A percentile compares a stretch with the other conserved stretches of the same genome.
Evolutionary conservation across 2,329 filamentous ascomycete genomes (phyloP).

Genomic region (Catunica adiposa): DNA sequence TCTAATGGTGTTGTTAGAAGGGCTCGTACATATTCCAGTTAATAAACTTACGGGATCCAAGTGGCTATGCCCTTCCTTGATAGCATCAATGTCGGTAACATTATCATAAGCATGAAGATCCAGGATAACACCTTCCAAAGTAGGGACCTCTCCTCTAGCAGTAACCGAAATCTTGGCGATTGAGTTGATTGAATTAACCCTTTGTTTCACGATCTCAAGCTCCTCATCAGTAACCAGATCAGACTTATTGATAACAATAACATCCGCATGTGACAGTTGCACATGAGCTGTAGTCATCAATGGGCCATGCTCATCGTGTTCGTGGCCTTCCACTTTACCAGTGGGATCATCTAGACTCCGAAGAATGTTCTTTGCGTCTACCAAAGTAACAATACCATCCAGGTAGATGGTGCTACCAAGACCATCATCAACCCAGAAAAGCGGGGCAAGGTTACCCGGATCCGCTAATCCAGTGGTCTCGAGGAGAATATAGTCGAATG

Average conservation of each 20-base stretch:
- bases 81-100: constrained; percentile 55
- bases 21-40: background rate
- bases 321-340: constrained; percentile 35
- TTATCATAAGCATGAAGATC: constrained; percentile 88
- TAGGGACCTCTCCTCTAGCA: constrained; percentile 59
- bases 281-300: constrained; percentile 83
- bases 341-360: constrained; percentile 60
- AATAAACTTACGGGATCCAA: constrained; percentile 57
- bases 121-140: constrained; percentile 70
- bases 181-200: constrained; percentile 75
- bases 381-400: constrained; percentile 87
- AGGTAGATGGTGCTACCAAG: constrained; percentile 90
- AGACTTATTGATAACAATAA: constrained; percentile 84
- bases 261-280: constrained; percentile 92
- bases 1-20: constrained; percentile 29
- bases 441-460: constrained; percentile 81
- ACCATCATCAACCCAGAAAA: constrained; percentile 97
- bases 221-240: constrained; percentile 62
- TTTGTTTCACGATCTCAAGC: constrained; percentile 48
- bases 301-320: constrained; percentile 40
- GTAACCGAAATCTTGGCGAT: constrained; percentile 74
- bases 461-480: constrained; percentile 94
- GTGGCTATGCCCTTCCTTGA: constrained; percentile 69
- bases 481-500: constrained; percentile 93
- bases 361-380: constrained; percentile 87